Conservation (phyloP, 169 alveolate genomes). For the Eimeria zaria region DNA sequence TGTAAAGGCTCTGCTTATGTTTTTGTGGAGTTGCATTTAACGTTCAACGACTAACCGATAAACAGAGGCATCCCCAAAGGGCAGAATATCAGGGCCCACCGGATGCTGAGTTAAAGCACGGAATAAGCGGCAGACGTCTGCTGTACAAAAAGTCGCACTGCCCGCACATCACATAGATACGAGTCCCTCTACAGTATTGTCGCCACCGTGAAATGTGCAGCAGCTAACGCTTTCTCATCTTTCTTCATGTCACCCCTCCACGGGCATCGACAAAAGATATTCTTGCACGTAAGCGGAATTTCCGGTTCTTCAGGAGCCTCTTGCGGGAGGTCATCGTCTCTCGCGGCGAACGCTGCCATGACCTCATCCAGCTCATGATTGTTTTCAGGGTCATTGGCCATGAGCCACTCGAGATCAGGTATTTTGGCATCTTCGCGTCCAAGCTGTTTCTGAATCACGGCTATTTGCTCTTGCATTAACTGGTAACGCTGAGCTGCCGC, state of each 20-base stretch:
- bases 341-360: constrained; percentile 72
- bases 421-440: constrained; percentile 40
- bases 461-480: constrained; percentile 69
- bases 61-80: constrained; percentile 75
- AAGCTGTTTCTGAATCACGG: constrained; percentile 62
- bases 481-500: constrained; percentile 56
- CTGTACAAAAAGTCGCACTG: not conserved
- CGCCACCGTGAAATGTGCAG: not conserved
- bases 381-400: constrained; percentile 75
- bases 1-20: not conserved
- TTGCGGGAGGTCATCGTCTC: constrained; percentile 73
- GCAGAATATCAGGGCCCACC: constrained; percentile 73
- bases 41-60: constrained; percentile 43
- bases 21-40: not conserved
- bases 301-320: constrained; percentile 41
- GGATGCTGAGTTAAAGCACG: constrained; percentile 64
- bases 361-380: constrained; percentile 69
- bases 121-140: constrained; percentile 8
- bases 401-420: constrained; percentile 69
- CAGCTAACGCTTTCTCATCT: constrained; percentile 56
- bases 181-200: not conserved
- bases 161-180: not conserved
- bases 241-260: constrained; percentile 71
- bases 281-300: constrained; percentile 58
- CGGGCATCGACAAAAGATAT: constrained; percentile 69